Evolutionary conservation across 345 rosid species (phyloP).

Genomic region (Lagerstroemia speciosa): DNA sequence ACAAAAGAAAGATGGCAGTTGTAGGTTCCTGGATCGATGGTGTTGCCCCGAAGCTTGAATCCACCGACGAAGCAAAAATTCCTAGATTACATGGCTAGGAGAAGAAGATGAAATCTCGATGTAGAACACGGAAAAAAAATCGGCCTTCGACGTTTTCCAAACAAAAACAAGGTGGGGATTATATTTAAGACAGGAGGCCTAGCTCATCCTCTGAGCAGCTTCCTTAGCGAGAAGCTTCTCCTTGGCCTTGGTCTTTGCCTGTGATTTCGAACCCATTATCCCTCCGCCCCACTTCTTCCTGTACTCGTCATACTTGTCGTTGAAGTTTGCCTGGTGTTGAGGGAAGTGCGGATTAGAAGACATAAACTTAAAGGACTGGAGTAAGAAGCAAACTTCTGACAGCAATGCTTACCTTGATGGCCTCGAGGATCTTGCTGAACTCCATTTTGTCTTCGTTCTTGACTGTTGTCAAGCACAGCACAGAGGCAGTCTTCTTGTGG

Average conservation of each 20-base stretch:
- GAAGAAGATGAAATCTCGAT: background rate
- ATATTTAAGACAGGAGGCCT: slow-evolving; percentile 3
- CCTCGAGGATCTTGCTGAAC: background rate
- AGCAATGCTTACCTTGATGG: slow-evolving; percentile 26
- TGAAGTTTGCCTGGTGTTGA: slow-evolving; percentile 48
- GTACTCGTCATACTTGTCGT: slow-evolving; percentile 61
- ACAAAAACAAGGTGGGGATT: background rate
- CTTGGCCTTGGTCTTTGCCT: slow-evolving; percentile 65
- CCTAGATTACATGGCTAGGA: background rate
- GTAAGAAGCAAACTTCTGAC: background rate
- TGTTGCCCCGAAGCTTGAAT: background rate
- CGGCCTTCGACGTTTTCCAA: background rate
- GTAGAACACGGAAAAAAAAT: background rate
- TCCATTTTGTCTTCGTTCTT: slow-evolving; percentile 1
- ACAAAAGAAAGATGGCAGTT: background rate
- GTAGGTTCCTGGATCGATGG: background rate
- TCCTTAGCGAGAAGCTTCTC: slow-evolving; percentile 65
- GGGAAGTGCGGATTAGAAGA: background rate
- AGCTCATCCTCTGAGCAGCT: slow-evolving; percentile 63
- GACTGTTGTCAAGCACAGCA: background rate
- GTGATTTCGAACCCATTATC: slow-evolving; percentile 79
- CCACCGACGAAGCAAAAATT: slow-evolving; percentile 4
- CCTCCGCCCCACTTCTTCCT: slow-evolving; percentile 88
- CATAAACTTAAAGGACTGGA: too few relatives aligned
- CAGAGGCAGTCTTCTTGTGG: background rate